Base-by-base conservation (phyloP, 2,329 filamentous ascomycete species). In the Torrubiellomyces zombiae region DNA sequence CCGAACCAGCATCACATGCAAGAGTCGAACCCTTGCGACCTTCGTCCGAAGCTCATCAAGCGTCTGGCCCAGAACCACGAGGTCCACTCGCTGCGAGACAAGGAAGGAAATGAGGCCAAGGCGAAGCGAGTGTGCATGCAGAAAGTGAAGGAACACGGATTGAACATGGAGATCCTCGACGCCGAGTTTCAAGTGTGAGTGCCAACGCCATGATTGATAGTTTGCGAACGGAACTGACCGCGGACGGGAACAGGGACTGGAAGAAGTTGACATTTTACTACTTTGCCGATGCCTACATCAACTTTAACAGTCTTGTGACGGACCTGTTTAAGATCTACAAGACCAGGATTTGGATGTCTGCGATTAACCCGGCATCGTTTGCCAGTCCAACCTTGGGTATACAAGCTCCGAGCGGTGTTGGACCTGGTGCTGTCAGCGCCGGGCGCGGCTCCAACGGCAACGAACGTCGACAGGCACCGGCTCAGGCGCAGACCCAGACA, bases 291-390 rank as follows among this genome's bases (percentile, higher is more conserved):
- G 74, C 82, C 1, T 98, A 98, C 48, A 93, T 98, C 60, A 95
- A 95, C 56, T 98, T 98, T 64, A 98, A 98, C 48, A 81, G 82
- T 3, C 69, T 98, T 10, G 89, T 98, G 26, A 93, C 85, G 0
- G 89, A 98, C 46, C 63, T 98, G 9, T 98, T 95, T 67, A 95
- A 95, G 55, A 86, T 95, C 33, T 98, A 95, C 64, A 98, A 98
- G 60, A 93, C 86, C 13, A 73, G 91, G 39, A 98, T 98, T 42
- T 98, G 89, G 89, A 93, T 98, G 81, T 95, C 86, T 4, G 89
- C 89, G 4, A 92, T 98, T 50, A 98, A 98, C 47, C 89, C 89
- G 6, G 89, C 86, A 5, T 94, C 86, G 0, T 94, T 95, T 49
- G 79, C 79, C 14, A 85, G 74, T 33, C 77, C 79, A 11, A 72